Base-by-base conservation (phyloP, 352 stramenopile species). In the Phytophthora uliginosa region DNA sequence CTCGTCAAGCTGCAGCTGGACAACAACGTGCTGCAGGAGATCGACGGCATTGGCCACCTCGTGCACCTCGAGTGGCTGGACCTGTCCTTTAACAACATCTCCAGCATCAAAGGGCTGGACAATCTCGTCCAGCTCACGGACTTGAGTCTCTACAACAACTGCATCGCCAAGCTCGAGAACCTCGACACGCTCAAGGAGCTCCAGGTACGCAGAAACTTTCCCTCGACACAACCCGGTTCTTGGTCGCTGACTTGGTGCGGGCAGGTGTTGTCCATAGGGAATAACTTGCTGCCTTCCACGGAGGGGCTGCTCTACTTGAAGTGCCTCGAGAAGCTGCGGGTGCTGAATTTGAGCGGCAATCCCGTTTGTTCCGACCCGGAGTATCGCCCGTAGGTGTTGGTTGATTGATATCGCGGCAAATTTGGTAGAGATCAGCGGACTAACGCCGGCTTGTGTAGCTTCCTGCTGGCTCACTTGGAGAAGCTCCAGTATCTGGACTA, bases 1-100 rank as follows among this genome's bases (percentile, higher is more conserved):
- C 79, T 99, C 34, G 90, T 92, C 4, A 98, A 94, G 70, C 84
- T 99, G 20, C 97, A 97, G 77, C 84, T 99, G 17, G 96, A 98
- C 74, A 99, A 99, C 83, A 99, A 99, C 56, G 88, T 98, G 53
- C 96, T 99, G 60, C 82, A 97, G 61, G 87, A 94, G 62, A 98
- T 99, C 64, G 80, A 93, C 24, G 92, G 93, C 31, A 93, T 98
- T 36, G 72, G 57, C 2, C 91, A 97, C 69, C 77, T 98, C 26
- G 85, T 91, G 36, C 88, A 96, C 38, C 81, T 99, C 40, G 85
- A 93, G 59, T 98, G 95, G 95, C 88, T 99, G 50, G 96, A 99
- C 76, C 70, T 99, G 9, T 97, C 87, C 31, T 99, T 99, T 80
- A 99, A 99, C 79, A 97, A 97, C 76, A 98, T 99, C 74, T 87